A percentile compares a stretch with the other conserved stretches of the same genome.
Conservation (phyloP, 495 filamentous ascomycete species). For the Annulohypoxylon moriforme region DNA sequence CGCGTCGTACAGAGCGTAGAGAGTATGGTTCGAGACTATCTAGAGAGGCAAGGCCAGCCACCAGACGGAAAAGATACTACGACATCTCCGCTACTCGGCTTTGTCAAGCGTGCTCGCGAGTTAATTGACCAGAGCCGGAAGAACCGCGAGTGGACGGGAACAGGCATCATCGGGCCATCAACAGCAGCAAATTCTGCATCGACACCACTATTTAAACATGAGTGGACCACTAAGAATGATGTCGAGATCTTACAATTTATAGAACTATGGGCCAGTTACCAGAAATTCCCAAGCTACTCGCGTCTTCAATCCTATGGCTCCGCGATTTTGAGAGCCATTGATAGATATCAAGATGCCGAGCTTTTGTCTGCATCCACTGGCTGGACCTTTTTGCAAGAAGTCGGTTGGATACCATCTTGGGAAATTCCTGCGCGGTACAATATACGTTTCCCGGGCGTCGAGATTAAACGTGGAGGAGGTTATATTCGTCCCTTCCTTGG, state of each 20-base stretch:
- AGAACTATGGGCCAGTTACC: conserved; percentile 71
- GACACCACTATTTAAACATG: conserved; percentile 29
- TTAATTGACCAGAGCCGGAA: conserved; percentile 76
- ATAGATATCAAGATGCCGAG: conserved; percentile 71
- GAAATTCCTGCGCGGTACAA: conserved; percentile 75
- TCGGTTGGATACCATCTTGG: conserved; percentile 85
- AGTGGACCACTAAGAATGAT: conserved; percentile 61
- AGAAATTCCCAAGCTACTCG: conserved; percentile 59
- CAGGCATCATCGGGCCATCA: conserved; percentile 62
- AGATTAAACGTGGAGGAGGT: conserved; percentile 57
- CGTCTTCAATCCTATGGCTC: conserved; percentile 71
- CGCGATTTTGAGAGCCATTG: conserved; percentile 75
- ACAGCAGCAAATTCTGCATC: conserved; percentile 45
- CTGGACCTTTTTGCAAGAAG: conserved; percentile 83
- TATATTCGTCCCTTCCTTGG: conserved; percentile 51
- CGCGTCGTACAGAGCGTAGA: conserved; percentile 46
- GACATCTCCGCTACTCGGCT: conserved; percentile 50
- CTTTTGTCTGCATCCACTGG: conserved; percentile 65
- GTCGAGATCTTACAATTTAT: conserved; percentile 74
- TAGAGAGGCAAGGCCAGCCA: conserved; percentile 34
- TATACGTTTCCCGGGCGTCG: conserved; percentile 64
- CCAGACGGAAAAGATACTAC: background rate
- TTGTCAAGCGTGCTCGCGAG: conserved; percentile 71
- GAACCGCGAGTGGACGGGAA: conserved; percentile 67
- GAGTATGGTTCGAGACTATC: conserved; percentile 48